Conservation (phyloP, 306 rosid species). For the Dryas alaskensis region DNA sequence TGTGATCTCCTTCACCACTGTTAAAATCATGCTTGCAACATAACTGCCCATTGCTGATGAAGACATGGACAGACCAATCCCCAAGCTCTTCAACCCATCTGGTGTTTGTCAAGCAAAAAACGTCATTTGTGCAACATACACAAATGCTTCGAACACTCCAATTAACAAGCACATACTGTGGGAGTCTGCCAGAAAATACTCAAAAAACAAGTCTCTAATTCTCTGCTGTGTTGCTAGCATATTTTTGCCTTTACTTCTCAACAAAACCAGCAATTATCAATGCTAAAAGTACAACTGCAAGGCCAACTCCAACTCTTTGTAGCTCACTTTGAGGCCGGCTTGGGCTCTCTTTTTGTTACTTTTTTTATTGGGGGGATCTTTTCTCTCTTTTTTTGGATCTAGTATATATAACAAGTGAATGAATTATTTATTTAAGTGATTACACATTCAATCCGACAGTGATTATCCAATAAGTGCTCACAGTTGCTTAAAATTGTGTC, state of each 20-base stretch:
- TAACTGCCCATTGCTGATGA: constrained; percentile 56
- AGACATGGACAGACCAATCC: constrained; percentile 54
- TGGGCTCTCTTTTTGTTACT: constrained; percentile 38
- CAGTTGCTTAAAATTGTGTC: too few species aligned
- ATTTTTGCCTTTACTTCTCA: constrained; percentile 35
- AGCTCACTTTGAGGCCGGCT: constrained; percentile 37
- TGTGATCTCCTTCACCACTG: constrained; percentile 47
- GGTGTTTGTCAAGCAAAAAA: constrained; percentile 51
- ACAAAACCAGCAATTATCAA: constrained; percentile 47
- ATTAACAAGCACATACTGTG: constrained; percentile 47
- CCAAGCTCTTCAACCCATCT: constrained; percentile 53
- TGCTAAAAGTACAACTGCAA: constrained; percentile 41
- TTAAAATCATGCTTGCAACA: constrained; percentile 45
- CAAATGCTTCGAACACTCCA: constrained; percentile 53
- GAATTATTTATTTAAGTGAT: too few species aligned
- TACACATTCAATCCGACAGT: too few species aligned
- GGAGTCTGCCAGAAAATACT: constrained; percentile 68
- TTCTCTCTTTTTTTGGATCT: too few species aligned
- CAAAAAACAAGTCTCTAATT: constrained; percentile 40
- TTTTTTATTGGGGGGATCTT: neutral
- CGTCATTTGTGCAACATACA: constrained; percentile 59
- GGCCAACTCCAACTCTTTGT: constrained; percentile 50
- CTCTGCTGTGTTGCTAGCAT: constrained; percentile 14
- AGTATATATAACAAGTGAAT: too few species aligned
- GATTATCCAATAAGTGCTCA: too few species aligned